Percentiles rank a stretch among this genome's conserved stretches.
These are phyloP conservation scores for Metschnikowia gelsemii DNA, from an alignment of 805 yeast genomes.

Conservation along the genomic window DNA sequence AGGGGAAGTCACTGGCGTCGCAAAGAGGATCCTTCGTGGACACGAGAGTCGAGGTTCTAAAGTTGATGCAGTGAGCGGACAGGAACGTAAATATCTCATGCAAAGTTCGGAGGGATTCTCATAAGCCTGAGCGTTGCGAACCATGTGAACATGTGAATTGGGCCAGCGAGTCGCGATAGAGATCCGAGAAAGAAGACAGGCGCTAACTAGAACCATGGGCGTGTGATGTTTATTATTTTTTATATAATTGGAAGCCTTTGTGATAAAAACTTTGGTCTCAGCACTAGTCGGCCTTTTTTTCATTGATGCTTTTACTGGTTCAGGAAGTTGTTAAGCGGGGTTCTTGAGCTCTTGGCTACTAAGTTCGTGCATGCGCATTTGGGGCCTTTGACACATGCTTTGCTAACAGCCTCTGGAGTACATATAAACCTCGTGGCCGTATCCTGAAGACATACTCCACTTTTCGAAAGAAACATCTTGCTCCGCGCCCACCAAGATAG, in stretches of 20 bases:
- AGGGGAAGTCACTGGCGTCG: constrained; percentile 1
- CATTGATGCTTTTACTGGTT: too few species aligned
- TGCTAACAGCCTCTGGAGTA: neutral
- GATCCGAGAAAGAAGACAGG: constrained; percentile 2
- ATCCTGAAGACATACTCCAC: neutral
- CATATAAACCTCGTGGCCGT: neutral
- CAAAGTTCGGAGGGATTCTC: constrained; percentile 4
- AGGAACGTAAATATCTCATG: constrained; percentile 6
- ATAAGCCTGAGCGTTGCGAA: constrained; percentile 5
- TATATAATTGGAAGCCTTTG: neutral
- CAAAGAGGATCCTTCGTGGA: too few species aligned
- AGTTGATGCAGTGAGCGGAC: constrained; percentile 5
- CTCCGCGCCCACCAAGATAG: too few species aligned
- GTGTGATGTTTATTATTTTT: neutral
- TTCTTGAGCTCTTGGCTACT: neutral
- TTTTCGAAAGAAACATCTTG: neutral
- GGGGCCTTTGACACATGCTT: constrained; percentile 7
- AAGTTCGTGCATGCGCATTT: too few species aligned
- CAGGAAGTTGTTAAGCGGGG: neutral
- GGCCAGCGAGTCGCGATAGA: constrained; percentile 2
- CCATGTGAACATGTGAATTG: constrained; percentile 8
- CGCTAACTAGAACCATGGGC: neutral
- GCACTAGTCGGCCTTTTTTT: neutral
- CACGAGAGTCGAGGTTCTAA: neutral
- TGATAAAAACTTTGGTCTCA: neutral